A percentile compares a stretch with the other conserved stretches of the same genome.
phyloP scores from a whole-genome alignment of 225 moss, liverwort and hornwort species.

The Marchantia paleacea region DNA sequence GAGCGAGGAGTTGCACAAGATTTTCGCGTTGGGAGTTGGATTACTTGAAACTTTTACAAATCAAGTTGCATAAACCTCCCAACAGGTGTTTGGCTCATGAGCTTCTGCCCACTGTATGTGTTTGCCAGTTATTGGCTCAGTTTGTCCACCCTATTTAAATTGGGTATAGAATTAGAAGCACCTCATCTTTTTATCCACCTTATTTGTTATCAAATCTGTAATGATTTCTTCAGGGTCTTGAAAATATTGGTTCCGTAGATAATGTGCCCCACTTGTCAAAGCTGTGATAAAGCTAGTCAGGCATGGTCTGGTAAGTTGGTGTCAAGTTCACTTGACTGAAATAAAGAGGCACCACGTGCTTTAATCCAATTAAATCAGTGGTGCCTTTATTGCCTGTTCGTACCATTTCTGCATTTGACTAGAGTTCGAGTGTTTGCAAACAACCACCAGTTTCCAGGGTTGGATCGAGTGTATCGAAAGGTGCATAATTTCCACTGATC shows the following conservation, averaged over 20 bases:
- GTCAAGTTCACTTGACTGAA: conserved; percentile 20
- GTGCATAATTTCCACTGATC: not conserved
- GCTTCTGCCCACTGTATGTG: conserved; percentile 12
- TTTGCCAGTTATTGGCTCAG: conserved; percentile 18
- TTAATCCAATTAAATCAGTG: not conserved
- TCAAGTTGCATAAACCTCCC: conserved; percentile 6
- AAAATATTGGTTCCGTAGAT: conserved; percentile 15
- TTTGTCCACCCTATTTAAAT: conserved; percentile 15
- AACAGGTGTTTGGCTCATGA: conserved; percentile 22
- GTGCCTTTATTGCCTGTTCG: not conserved
- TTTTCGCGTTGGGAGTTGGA: conserved; percentile 8
- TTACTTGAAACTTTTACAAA: not conserved
- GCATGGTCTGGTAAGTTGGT: conserved; percentile 20
- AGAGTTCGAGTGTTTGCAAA: not conserved
- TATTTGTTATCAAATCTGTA: conserved; percentile 26
- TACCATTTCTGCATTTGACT: not conserved
- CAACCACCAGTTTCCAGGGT: not conserved
- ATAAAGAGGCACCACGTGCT: conserved; percentile 34
- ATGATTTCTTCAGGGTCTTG: conserved; percentile 29
- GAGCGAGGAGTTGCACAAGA: conserved; percentile 12
- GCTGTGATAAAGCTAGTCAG: conserved; percentile 24
- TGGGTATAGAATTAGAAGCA: conserved; percentile 35
- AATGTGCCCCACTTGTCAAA: conserved; percentile 20
- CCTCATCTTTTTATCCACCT: conserved; percentile 7
- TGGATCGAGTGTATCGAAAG: not conserved